Base-by-base conservation (phyloP, 2,329 filamentous ascomycete species). In the Cladorrhinum sp. region DNA sequence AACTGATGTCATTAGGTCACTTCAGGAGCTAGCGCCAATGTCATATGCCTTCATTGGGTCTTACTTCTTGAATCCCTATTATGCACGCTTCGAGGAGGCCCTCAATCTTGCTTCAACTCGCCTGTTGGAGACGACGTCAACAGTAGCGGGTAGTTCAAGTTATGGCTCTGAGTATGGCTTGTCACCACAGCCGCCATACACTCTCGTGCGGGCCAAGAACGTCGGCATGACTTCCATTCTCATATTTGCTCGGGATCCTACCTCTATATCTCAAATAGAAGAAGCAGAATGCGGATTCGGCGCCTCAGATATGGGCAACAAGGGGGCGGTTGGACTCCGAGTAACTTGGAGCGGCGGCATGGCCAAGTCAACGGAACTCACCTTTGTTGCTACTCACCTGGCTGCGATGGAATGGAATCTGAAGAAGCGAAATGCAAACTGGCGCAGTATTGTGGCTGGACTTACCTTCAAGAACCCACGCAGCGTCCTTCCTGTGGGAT, bases 11-110 rank as follows among this genome's bases (percentile, higher is more conserved):
- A 72, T 16, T 72, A 88, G 73, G 79, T 92, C 92, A 81, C 82
- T 99, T 18, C 93, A 99, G 75, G 95, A 99, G 76, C 82, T 97
- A 63, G 90, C 93, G 9, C 95, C 95, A 0, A 82, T 98, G 54
- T 84, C 88, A 56, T 86, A 92, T 70, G 86, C 90, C 23, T 96
- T 98, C 73, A 87, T 97, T 50, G 93, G 93, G 27, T 89, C 90
- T 38, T 88, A 90, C 20, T 90, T 90, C 66, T 77, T 98, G 36
- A 81, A 81, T 24, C 86, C 89, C 0, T 98, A 96, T 74, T 86
- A 95, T 67, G 78, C 85, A 59, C 82, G 84, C 25, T 88, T 95
- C 72, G 81, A 83, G 52, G 80, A 88, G 61, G 90, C 91, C 0
- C 80, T 98, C 58, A 84, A 89, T 64, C 79, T 87, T 59, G 92